Conservation (phyloP, 2,329 filamentous ascomycete species). For the Lasiodiplodia gonubiensis region DNA sequence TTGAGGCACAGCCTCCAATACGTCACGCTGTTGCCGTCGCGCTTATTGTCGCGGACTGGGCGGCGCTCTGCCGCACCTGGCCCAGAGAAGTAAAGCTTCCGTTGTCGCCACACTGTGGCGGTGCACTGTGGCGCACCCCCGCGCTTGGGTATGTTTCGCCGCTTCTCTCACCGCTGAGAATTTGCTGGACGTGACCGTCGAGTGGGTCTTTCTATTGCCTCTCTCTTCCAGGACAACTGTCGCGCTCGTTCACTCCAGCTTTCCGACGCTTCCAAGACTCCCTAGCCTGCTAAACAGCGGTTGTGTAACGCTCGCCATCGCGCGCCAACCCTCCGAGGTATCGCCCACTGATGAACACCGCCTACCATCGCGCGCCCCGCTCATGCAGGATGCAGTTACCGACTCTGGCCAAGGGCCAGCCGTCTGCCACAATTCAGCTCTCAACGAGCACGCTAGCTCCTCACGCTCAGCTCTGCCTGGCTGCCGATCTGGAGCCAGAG, state of each 20-base stretch:
- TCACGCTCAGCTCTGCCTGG: conserved; percentile 20
- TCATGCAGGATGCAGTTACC: conserved; percentile 7
- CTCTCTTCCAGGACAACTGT: background rate
- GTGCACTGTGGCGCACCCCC: conserved; percentile 1
- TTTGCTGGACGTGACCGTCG: background rate
- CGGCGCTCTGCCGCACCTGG: background rate
- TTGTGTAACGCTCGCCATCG: conserved; percentile 16
- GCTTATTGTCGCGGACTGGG: conserved; percentile 1
- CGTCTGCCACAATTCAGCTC: conserved; percentile 15
- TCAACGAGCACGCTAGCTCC: background rate
- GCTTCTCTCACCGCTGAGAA: conserved; percentile 22
- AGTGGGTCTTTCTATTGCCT: background rate
- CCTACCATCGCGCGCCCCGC: background rate
- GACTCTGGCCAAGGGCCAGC: conserved; percentile 1
- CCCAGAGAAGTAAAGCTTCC: background rate
- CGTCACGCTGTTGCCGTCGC: conserved; percentile 18
- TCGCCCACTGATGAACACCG: background rate
- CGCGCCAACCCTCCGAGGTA: background rate
- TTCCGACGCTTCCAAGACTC: background rate
- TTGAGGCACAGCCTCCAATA: conserved; percentile 22
- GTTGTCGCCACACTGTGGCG: background rate
- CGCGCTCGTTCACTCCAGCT: background rate
- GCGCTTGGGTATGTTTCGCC: background rate
- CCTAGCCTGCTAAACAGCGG: background rate
- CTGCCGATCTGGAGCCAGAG: conserved; percentile 25